Evolutionary conservation across 306 rosid species (phyloP).

Genomic region (Parietaria judaica): DNA sequence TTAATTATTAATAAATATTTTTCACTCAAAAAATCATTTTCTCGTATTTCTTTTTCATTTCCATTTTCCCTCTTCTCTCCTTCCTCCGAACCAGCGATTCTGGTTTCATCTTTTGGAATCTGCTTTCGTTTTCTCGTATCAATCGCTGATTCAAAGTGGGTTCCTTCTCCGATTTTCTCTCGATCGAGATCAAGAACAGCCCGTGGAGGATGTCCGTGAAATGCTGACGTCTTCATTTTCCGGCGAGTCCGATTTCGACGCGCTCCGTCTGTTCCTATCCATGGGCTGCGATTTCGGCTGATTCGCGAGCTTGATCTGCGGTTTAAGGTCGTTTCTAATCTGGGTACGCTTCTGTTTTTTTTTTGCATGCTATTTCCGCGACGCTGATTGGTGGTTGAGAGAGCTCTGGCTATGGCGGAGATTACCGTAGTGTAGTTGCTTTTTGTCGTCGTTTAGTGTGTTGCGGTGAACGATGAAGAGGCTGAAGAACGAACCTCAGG

Average conservation of each 20-base stretch:
- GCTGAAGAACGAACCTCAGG: conserved; percentile 53
- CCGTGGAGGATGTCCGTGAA: conserved; percentile 19
- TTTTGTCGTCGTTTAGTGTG: conserved; percentile 3
- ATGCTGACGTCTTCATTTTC: conserved; percentile 24
- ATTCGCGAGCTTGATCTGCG: conserved; percentile 26
- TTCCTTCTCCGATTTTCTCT: conserved; percentile 1
- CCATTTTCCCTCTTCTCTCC: not conserved
- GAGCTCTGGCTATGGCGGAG: conserved; percentile 27
- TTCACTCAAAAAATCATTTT: not conserved
- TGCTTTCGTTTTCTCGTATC: not conserved
- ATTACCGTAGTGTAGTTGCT: conserved; percentile 15
- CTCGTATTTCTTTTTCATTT: not conserved
- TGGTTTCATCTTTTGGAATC: conserved; percentile 5
- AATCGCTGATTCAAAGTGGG: not conserved
- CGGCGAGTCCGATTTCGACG: conserved; percentile 15
- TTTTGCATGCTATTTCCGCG: conserved; percentile 1
- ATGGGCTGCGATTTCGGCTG: conserved; percentile 35
- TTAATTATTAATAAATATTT: not conserved
- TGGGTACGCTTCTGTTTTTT: conserved; percentile 4
- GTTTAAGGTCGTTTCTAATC: conserved; percentile 13
- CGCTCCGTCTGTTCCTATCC: conserved; percentile 21
- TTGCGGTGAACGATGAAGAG: conserved; percentile 53
- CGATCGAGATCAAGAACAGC: conserved; percentile 14
- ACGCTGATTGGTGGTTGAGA: conserved; percentile 18
- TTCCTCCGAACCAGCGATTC: not conserved